These are phyloP conservation scores for Micromonas commoda DNA, from an alignment of 139 green algal species.

Conservation along the genomic window DNA sequence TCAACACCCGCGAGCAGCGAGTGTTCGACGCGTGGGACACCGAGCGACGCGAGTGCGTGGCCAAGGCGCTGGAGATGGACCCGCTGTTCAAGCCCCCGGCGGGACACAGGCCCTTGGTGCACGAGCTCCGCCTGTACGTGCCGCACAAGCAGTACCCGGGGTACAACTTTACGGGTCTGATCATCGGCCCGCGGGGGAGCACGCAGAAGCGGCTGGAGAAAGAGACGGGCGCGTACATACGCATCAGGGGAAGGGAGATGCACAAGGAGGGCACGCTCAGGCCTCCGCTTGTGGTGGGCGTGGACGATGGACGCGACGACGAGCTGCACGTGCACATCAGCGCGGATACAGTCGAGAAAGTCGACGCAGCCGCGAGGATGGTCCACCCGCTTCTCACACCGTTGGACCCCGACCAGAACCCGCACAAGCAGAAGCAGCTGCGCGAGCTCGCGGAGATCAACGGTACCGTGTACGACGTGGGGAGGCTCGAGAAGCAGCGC, in stretches of 20 bases:
- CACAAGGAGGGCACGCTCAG: conserved; percentile 79
- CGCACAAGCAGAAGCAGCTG: conserved; percentile 90
- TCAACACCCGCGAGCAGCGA: conserved; percentile 86
- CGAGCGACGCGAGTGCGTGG: conserved; percentile 65
- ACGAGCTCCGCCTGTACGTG: conserved; percentile 82
- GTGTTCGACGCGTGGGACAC: conserved; percentile 64
- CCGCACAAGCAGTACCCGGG: conserved; percentile 80
- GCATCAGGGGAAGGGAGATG: conserved; percentile 74
- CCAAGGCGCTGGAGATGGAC: conserved; percentile 79
- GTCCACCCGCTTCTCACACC: conserved; percentile 75
- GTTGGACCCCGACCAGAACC: conserved; percentile 76
- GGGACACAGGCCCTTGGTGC: conserved; percentile 77
- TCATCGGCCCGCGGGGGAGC: conserved; percentile 96
- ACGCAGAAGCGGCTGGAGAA: conserved; percentile 97
- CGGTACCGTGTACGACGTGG: conserved; percentile 60
- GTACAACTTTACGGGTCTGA: conserved; percentile 98
- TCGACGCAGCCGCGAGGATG: conserved; percentile 63
- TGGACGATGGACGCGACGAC: conserved; percentile 87
- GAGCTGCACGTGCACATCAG: conserved; percentile 95
- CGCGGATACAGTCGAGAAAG: conserved; percentile 74
- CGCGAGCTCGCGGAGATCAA: conserved; percentile 90
- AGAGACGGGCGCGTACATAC: conserved; percentile 95
- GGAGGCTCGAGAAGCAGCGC: conserved; percentile 49
- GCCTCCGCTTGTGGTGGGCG: no score
- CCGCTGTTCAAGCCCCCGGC: conserved; percentile 68